These are phyloP conservation scores for Wallacemonas collosoma DNA, from an alignment of 208 protist genomes.

Conservation along the genomic window DNA sequence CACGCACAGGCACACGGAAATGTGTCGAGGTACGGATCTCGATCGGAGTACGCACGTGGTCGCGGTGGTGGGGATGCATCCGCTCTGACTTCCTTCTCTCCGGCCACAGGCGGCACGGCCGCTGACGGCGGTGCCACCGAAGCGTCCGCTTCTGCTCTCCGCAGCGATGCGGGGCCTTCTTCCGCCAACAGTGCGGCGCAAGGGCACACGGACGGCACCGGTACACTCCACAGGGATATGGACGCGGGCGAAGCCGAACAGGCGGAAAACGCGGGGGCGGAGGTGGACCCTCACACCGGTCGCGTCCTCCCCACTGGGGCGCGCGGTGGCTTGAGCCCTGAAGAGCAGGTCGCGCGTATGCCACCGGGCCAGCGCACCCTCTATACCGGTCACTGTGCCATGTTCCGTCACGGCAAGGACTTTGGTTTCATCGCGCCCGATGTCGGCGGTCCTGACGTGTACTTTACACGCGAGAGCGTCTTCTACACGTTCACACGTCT, in stretches of 20 bases:
- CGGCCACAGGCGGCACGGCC: too few species aligned
- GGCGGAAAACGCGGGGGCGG: background rate
- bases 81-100: too few species aligned
- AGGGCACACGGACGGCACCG: background rate
- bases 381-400: slow-evolving; percentile 61
- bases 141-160: too few species aligned
- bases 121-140: too few species aligned
- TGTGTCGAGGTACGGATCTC: too few species aligned
- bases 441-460: slow-evolving; percentile 78
- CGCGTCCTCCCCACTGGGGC: background rate
- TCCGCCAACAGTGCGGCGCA: too few species aligned
- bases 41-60: too few species aligned
- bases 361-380: slow-evolving; percentile 51
- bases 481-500: slow-evolving; percentile 63
- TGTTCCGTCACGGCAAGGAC: slow-evolving; percentile 60
- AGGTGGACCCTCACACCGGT: background rate
- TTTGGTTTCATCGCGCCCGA: slow-evolving; percentile 83
- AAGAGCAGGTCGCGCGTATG: slow-evolving; percentile 76
- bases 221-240: background rate
- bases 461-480: slow-evolving; percentile 71
- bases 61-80: too few species aligned
- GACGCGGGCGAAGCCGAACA: background rate
- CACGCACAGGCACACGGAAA: background rate
- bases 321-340: slow-evolving; percentile 32
- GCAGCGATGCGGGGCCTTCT: too few species aligned